Evolutionary conservation across 78 protist genomes (phyloP), one percentile per base, ranked within the genome.

Genomic region (Polysphondylium violaceum): DNA sequence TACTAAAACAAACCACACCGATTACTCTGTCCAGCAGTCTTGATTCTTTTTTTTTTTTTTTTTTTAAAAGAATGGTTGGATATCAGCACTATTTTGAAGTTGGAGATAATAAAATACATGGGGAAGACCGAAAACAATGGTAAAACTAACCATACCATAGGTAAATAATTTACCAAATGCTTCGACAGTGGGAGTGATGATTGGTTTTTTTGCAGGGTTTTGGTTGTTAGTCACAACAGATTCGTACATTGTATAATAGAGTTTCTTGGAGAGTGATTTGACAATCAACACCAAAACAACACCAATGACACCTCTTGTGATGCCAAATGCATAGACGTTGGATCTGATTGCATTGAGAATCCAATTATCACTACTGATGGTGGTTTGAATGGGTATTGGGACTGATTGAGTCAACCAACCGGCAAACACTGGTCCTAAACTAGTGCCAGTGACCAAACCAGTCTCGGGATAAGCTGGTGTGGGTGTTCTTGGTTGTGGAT

Each of bases 401-500:
- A n/a, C 2, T 1, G 1, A 21, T n/a, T 17, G 6, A 56, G 35
- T 14, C 17, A 83, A 1, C 90, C 90, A 83, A 9, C 53, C 27
- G 33, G 33, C 67, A 43, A 69, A 9, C 25, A 67, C 27, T 21
- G 79, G 16, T n/a, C 90, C 90, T 21, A 69, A 40, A 27, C 44
- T 14, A 27, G 90, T 73, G 58, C 90, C 90, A 38, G 31, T 14
- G 19, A 83, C 90, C 31, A 83, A 50, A 41, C 90, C 90, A 69
- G 71, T 69, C 29, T 83, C 90, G 31, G 90, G 90, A 43, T 83
- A 83, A n/a, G 90, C 90, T 19, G 90, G 90, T 23, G 90, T 69
- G 38, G 90, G 90, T 56, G 69, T 50, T 47, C 56, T 58, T 19
- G 69, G 36, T 43, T 83, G 90, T 83, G 90, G 78, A 68, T 83